Evolutionary conservation across 225 moss, liverwort and hornwort species (phyloP).

Genomic region (Rhytidiadelphus loreus): DNA sequence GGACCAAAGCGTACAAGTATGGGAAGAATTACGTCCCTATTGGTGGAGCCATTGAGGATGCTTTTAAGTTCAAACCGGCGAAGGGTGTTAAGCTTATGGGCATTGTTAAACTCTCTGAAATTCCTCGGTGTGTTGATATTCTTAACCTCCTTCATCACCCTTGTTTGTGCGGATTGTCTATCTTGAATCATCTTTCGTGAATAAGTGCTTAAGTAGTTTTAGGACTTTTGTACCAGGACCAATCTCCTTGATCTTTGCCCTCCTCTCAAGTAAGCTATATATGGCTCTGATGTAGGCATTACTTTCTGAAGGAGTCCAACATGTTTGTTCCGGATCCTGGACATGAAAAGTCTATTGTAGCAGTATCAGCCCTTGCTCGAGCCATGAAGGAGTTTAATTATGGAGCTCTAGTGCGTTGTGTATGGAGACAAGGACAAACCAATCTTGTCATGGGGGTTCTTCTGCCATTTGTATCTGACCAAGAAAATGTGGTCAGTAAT

Average conservation of each 20-base stretch:
- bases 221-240: neutral
- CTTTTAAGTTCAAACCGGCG: slow-evolving; percentile 63
- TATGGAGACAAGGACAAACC: slow-evolving; percentile 85
- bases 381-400: slow-evolving; percentile 60
- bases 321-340: slow-evolving; percentile 90
- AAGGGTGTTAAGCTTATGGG: slow-evolving; percentile 85
- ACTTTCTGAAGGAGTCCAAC: slow-evolving; percentile 81
- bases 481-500: slow-evolving; percentile 68
- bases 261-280: neutral
- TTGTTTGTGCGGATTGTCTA: neutral
- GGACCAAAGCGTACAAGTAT: slow-evolving; percentile 93
- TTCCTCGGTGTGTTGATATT: slow-evolving; percentile 58
- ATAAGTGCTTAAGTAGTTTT: neutral
- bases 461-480: slow-evolving; percentile 50
- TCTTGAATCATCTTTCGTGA: neutral
- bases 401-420: slow-evolving; percentile 85
- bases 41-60: slow-evolving; percentile 44
- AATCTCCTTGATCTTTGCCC: neutral
- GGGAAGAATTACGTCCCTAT: slow-evolving; percentile 85
- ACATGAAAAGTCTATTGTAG: slow-evolving; percentile 57
- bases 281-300: slow-evolving; percentile 58
- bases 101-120: slow-evolving; percentile 49
- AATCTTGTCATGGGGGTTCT: slow-evolving; percentile 82
- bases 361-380: slow-evolving; percentile 81
- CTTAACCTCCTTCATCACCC: neutral